Evolutionary conservation across 768 basidiomycete genomes (phyloP), one percentile per base, ranked within the genome.

Genomic region (Nidula microcarpa): DNA sequence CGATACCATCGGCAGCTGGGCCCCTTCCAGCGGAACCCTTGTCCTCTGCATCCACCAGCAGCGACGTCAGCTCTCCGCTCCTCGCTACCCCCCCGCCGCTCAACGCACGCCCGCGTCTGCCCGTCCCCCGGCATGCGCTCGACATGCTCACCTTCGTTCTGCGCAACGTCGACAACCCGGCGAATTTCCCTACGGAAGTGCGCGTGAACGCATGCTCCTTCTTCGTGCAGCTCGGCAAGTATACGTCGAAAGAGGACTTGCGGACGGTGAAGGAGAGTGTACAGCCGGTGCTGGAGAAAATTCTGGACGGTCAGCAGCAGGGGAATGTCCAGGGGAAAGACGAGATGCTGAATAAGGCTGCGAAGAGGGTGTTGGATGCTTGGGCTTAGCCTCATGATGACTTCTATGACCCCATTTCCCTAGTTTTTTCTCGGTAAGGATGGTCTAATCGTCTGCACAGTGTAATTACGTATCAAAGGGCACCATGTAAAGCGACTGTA

Each of bases 131-230:
- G 47, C 79, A 80, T 53, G 81, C 85, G 11, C 72, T 90, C 33
- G 89, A 91, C 63, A 83, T 86, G 73, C 77, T 94, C 50, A 68
- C 82, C 45, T 74, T 73, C 43, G 81, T 85, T 49, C 69, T 94
- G 55, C 76, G 75, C 46, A 86, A 85, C 57, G 67, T 75, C 54
- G 75, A 82, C 57, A 77, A 79, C 57, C 74, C 79, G 0, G 71
- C 72, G 55, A 72, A 80, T 55, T 85, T 84, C 61, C 86, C 86
- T n/a, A 70, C 81, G 16, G 91, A 93, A 71, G 81, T 94, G 53
- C 81, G 89, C 46, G 74, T 81, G 30, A 94, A 94, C 60, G 79
- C 84, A 14, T 91, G 89, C 63, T 80, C 86, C 6, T 76, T 94
- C 54, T 68, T 94, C 30, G 74, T 80, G 39, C 86, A 89, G 57